A percentile compares a stretch with the other conserved stretches of the same genome.
Evolutionary conservation across 2,329 filamentous ascomycete species (phyloP).

Genomic region (Cryphonectria japonica): DNA sequence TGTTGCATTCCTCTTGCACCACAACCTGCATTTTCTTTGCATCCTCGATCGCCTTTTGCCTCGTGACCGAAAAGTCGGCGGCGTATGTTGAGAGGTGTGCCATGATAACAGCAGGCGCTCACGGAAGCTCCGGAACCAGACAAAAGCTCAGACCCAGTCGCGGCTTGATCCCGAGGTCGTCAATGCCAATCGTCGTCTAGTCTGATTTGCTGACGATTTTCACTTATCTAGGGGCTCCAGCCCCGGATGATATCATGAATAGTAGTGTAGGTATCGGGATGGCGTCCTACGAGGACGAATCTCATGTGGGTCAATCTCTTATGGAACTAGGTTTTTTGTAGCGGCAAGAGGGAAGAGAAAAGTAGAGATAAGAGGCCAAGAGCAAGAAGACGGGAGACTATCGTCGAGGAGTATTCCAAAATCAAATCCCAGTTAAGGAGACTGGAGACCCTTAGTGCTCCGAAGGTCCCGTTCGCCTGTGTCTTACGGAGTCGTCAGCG

Average conservation of each 20-base stretch:
- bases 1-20: slow-evolving; percentile 65
- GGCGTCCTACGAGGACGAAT: neutral
- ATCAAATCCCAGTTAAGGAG: neutral
- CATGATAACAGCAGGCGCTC: slow-evolving; percentile 35
- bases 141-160: neutral
- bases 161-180: neutral
- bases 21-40: slow-evolving; percentile 70
- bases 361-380: neutral
- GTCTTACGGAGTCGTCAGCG: neutral
- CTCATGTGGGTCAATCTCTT: neutral
- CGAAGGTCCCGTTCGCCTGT: neutral
- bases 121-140: too few species aligned
- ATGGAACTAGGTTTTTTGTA: neutral
- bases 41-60: slow-evolving; percentile 68
- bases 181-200: neutral
- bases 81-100: slow-evolving; percentile 48
- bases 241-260: neutral
- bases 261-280: neutral
- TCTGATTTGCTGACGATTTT: neutral
- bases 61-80: slow-evolving; percentile 51
- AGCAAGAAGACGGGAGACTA: neutral
- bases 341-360: neutral
- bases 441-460: neutral
- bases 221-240: neutral
- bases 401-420: neutral